phyloP scores from a whole-genome alignment of 768 basidiomycete genomes.

The Leucosporidium creatinivorum region DNA sequence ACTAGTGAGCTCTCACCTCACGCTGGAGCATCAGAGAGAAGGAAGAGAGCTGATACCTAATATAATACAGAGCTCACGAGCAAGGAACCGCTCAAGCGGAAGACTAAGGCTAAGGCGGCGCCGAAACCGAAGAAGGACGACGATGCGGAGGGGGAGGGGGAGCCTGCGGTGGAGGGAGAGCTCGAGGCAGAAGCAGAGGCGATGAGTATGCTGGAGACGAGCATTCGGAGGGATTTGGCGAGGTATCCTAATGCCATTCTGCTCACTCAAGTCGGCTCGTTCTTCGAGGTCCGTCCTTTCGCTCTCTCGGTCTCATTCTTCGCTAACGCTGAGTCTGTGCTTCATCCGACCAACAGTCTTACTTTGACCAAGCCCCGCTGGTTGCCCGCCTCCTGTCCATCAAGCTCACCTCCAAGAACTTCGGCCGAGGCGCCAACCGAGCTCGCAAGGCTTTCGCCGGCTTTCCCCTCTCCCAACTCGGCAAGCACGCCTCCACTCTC shows the following conservation, averaged over 20 bases:
- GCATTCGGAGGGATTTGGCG: constrained; percentile 62
- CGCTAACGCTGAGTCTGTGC: neutral
- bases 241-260: constrained; percentile 82
- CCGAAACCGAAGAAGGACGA: neutral
- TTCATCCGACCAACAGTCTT: constrained; percentile 55
- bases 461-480: constrained; percentile 75
- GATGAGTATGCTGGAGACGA: constrained; percentile 54
- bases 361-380: constrained; percentile 80
- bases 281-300: constrained; percentile 67
- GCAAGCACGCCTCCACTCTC: constrained; percentile 76
- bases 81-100: no score
- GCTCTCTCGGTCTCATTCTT: neutral
- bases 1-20: no score
- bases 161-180: neutral
- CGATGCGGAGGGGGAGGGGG: neutral
- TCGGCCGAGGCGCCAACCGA: constrained; percentile 58
- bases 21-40: no score
- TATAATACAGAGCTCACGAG: no score
- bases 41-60: no score
- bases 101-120: no score
- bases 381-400: constrained; percentile 71
- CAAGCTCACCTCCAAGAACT: constrained; percentile 57
- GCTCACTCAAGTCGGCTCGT: constrained; percentile 85
- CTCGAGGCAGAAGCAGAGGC: neutral
- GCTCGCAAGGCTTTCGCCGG: constrained; percentile 73